These are phyloP conservation scores for Cordyceps tenuipes DNA, from an alignment of 2,329 filamentous ascomycete species.

Conservation along the genomic window DNA sequence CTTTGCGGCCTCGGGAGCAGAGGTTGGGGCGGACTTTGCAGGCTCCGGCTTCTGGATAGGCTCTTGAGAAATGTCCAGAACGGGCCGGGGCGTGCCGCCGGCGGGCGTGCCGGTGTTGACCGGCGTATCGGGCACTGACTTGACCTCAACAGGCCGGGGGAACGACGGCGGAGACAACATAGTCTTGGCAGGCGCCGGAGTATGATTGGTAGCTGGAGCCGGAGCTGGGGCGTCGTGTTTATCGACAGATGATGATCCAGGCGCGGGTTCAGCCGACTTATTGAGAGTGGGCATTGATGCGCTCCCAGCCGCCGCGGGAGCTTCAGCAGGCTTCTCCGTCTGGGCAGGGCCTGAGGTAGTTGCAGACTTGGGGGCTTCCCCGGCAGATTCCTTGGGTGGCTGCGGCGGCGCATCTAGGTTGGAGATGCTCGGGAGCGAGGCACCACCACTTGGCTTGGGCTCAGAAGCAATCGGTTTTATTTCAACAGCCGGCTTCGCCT, in stretches of 20 bases:
- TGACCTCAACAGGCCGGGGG: conserved; percentile 29
- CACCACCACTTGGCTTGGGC: neutral
- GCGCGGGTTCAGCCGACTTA: neutral
- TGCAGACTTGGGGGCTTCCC: neutral
- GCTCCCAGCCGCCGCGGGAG: too few relatives aligned
- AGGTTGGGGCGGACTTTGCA: conserved; percentile 18
- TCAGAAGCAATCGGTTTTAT: neutral
- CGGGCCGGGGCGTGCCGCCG: conserved; percentile 27
- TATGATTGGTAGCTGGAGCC: neutral
- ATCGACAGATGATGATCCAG: neutral
- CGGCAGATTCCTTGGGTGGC: neutral
- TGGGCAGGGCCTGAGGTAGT: neutral
- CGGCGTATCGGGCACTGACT: conserved; percentile 29
- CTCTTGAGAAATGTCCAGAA: conserved; percentile 26
- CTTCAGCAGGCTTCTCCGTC: neutral
- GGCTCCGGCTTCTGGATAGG: conserved; percentile 17
- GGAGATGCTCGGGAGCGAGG: neutral
- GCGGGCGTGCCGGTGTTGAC: conserved; percentile 26
- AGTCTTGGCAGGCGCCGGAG: neutral
- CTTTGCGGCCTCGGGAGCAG: neutral
- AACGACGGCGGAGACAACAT: neutral
- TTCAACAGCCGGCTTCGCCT: too few relatives aligned
- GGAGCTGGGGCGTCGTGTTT: neutral
- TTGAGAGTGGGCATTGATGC: neutral
- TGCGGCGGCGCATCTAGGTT: conserved; percentile 4